Base-by-base conservation (phyloP, 495 filamentous ascomycete species). In the Lepraria neglecta region DNA sequence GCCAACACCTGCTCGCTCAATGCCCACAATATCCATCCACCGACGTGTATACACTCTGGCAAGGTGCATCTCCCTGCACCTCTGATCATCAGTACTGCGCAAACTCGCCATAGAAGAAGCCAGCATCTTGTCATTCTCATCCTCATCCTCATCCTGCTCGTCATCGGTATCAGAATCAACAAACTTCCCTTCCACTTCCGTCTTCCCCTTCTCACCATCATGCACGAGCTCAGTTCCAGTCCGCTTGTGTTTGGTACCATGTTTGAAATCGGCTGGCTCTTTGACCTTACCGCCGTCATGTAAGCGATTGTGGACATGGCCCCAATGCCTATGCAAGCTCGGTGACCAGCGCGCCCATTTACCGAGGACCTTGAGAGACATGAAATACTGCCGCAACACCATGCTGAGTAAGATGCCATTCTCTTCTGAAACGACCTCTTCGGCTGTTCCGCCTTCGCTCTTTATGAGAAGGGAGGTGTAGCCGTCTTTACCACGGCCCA, bases 331-430 rank as follows among this genome's bases (percentile, higher is more conserved):
- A 0, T 76, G 74, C 64, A 90, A 68, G 65, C 73, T 75, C 6
- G 72, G 69, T 45, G 82, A 80, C 85, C 87, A 87, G 19, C 78
- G 72, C 51, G 78, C 78, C 91, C 91, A 95, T 65, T 79, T 79
- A 3, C 88, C 85, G 56, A 95, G 71, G 0, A 91, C 84, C 60
- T 89, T 90, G 19, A 95, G 74, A 12, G 84, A 86, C 77, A 92
- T 82, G 69, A 96, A 95, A 67, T 95, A 95, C 71, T 95, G 91
- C 4, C 91, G 83, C 27, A 96, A 76, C 61, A 96, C 85, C 61
- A 84, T 89, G 64, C 85, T 88, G 64, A 95, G 89, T 31, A 96
- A 72, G 5, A 95, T 81, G 9, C 91, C 91, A 60, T 87, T 90
- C 68, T 96, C 91, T 62, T 95, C 91, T 30, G 80, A 81, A 21